Evolutionary conservation across 2,329 filamentous ascomycete genomes (phyloP).

Genomic region (Xylariomycetidae sp.): DNA sequence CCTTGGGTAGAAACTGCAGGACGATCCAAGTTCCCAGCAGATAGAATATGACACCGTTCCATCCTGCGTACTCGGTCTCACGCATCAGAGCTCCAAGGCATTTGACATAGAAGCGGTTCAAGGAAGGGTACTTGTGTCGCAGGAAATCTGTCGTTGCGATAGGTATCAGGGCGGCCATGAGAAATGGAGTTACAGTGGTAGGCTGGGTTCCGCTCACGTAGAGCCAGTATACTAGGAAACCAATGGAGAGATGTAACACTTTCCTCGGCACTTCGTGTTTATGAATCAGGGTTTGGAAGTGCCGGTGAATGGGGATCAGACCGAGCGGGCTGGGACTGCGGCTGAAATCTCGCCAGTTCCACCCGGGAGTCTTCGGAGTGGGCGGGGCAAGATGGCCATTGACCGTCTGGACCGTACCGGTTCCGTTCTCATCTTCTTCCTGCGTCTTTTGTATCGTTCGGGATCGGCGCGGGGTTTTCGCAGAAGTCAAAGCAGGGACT

Average conservation of each 20-base stretch:
- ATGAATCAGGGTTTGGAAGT: conserved; percentile 89
- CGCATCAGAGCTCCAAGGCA: conserved; percentile 89
- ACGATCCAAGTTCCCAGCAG: conserved; percentile 85
- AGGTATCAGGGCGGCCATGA: conserved; percentile 76
- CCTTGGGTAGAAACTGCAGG: conserved; percentile 85
- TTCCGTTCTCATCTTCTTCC: conserved; percentile 17
- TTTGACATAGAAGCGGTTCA: conserved; percentile 86
- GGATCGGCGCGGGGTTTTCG: conserved; percentile 32
- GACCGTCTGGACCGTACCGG: conserved; percentile 21
- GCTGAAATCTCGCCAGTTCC: conserved; percentile 83
- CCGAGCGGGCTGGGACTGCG: conserved; percentile 89
- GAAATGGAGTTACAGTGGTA: conserved; percentile 72
- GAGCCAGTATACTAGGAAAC: conserved; percentile 84
- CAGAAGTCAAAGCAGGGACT: conserved; percentile 48
- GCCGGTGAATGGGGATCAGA: conserved; percentile 88
- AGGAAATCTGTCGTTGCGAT: conserved; percentile 78
- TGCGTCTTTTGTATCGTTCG: conserved; percentile 27
- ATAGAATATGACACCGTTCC: conserved; percentile 97
- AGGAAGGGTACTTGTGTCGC: conserved; percentile 72
- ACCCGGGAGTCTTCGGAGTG: conserved; percentile 50
- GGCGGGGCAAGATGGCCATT: conserved; percentile 72
- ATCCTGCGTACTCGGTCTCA: conserved; percentile 88
- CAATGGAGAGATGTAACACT: conserved; percentile 89
- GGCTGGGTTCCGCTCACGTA: conserved; percentile 78
- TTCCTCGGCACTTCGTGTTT: conserved; percentile 97